Base-by-base conservation (phyloP, 108 stramenopile species). In the Skeletonema marinoi region DNA sequence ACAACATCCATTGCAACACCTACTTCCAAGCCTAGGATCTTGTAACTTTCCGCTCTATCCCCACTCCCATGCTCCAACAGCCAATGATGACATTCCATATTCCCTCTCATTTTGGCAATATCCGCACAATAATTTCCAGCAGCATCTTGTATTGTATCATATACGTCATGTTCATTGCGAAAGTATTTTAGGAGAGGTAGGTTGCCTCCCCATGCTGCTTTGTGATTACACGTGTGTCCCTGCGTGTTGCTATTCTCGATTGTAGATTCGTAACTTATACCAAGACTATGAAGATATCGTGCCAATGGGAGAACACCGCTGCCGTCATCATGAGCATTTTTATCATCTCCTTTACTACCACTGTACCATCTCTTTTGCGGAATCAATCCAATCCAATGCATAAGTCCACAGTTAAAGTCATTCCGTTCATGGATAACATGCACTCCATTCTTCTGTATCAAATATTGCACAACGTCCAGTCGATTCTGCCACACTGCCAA, bases 401-500 rank as follows among this genome's bases (percentile, higher is more conserved):
- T 70, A 1, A 87, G 73, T n/a, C 88, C 89, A 66, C 94, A 95
- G 36, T 82, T 81, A 83, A 92, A 95, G 38, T 86, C 91, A 74
- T 93, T 93, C 25, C 81, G 50, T 70, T 92, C 86, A 64, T 76
- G 69, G 11, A 67, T 73, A 3, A 92, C 85, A 11, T 71, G 29
- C 32, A 21, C 44, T 61, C 82, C 66, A 56, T 65, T 65, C 44
- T 14, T 16, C 35, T 88, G 79, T n/a, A 90, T 87, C 30, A 95
- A 66, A 51, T 70, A 95, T 50, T 62, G 29, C 46, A 88, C 89
- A 36, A 93, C 68, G 1, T 62, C 64, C 13, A 90, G 54, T 54
- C 83, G 88, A 82, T 95, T 95, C 69, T 91, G 90, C 92, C 92
- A 95, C 39, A 95, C 90, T 16, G 94, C 92, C 48, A 95, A 61